Evolutionary conservation across 768 basidiomycete species (phyloP).

Genomic region (Boletus huronensis): DNA sequence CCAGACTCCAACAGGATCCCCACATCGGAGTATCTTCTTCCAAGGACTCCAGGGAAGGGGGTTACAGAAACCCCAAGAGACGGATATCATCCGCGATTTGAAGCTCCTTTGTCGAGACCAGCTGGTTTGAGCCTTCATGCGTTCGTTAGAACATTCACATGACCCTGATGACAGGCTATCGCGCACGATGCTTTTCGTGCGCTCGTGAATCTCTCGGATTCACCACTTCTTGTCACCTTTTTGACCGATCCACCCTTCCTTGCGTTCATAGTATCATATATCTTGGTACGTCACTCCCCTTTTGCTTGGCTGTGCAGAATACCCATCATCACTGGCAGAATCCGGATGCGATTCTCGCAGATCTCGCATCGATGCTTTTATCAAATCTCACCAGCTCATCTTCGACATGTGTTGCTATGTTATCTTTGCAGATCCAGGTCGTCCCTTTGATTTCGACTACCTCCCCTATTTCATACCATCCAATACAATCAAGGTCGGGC

Average conservation of each 20-base stretch:
- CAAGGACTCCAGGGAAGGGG: slow-evolving; percentile 55
- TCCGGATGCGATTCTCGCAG: slow-evolving; percentile 85
- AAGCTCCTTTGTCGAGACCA: slow-evolving; percentile 88
- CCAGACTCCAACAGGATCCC: slow-evolving; percentile 70
- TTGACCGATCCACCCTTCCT: slow-evolving; percentile 75
- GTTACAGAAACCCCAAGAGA: slow-evolving; percentile 57
- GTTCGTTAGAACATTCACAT: slow-evolving; percentile 12
- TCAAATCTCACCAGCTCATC: slow-evolving; percentile 88
- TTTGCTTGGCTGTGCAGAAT: slow-evolving; percentile 4
- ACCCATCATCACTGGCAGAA: slow-evolving; percentile 48
- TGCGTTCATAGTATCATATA: slow-evolving; percentile 82
- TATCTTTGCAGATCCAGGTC: slow-evolving; percentile 64
- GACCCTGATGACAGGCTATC: slow-evolving; percentile 52
- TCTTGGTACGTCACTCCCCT: slow-evolving; percentile 59
- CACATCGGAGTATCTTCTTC: slow-evolving; percentile 75
- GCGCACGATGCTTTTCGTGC: slow-evolving; percentile 96
- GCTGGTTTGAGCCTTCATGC: slow-evolving; percentile 48
- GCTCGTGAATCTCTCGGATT: slow-evolving; percentile 90
- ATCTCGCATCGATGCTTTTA: slow-evolving; percentile 94
- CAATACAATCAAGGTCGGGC: slow-evolving; percentile 76
- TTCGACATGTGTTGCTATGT: slow-evolving; percentile 57
- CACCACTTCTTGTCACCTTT: slow-evolving; percentile 58
- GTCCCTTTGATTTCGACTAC: slow-evolving; percentile 41
- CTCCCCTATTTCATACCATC: slow-evolving; percentile 57
- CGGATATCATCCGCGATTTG: slow-evolving; percentile 70